These are phyloP conservation scores for Termitomyces sp. DNA, from an alignment of 768 basidiomycete species.

Conservation along the genomic window DNA sequence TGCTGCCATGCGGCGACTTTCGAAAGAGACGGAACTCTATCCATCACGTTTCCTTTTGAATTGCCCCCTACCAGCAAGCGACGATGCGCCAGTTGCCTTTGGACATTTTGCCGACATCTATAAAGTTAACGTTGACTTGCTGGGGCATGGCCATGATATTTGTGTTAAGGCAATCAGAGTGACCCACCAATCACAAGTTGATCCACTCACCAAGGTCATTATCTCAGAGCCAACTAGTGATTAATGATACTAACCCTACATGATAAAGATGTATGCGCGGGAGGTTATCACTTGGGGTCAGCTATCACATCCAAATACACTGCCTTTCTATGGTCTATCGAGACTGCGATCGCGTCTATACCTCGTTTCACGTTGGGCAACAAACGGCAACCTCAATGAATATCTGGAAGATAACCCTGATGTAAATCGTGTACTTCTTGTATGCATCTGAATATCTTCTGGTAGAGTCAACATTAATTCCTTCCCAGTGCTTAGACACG, in stretches of 20 bases:
- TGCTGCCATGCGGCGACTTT: slow-evolving; percentile 9
- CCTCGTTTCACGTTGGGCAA: slow-evolving; percentile 29
- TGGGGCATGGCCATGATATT: not conserved
- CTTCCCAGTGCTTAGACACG: too few species aligned
- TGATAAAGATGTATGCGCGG: slow-evolving; percentile 11
- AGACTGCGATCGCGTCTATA: too few species aligned
- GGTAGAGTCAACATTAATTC: too few species aligned
- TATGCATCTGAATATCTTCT: not conserved
- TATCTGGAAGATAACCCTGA: slow-evolving; percentile 24
- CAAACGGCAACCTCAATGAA: slow-evolving; percentile 21
- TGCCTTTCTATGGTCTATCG: too few species aligned
- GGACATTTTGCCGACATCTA: slow-evolving; percentile 11
- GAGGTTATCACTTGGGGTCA: too few species aligned
- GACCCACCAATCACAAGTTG: not conserved
- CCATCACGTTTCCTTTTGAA: too few species aligned
- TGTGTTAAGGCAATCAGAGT: slow-evolving; percentile 10
- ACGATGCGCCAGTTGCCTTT: not conserved
- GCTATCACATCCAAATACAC: too few species aligned
- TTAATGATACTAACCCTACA: not conserved
- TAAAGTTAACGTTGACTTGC: too few species aligned
- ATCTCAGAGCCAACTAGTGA: not conserved
- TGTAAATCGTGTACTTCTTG: too few species aligned
- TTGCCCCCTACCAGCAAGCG: not conserved
- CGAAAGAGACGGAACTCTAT: too few species aligned
- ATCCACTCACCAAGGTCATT: slow-evolving; percentile 5